Percentiles rank a stretch among this genome's conserved stretches.
Conservation (phyloP, 306 rosid species). For the Malus domestica region ASM211411v1 NC_041791.1:27071001-27071500, state of each 20-base stretch:
- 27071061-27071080: constrained; percentile 13
- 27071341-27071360: not conserved
- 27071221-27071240: constrained; percentile 17
- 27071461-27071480: constrained; percentile 23
- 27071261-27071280: not conserved
- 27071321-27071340: not conserved
- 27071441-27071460: not conserved
- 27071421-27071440: not conserved
- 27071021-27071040: not conserved
- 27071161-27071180: not conserved
- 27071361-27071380: constrained; percentile 10
- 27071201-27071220: not conserved
- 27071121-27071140: not conserved
- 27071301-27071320: not conserved
- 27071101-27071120: too few species aligned
- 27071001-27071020: not conserved
- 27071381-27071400: not conserved
- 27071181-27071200: not conserved
- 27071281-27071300: too few species aligned
- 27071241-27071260: not conserved
- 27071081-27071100: not conserved
- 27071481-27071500: constrained; percentile 10
- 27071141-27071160: not conserved
- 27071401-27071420: too few species aligned
- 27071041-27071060: not conserved